phyloP scores from a whole-genome alignment of 2,329 filamentous ascomycete species.

The Teratosphaeria nubilosa region DNA sequence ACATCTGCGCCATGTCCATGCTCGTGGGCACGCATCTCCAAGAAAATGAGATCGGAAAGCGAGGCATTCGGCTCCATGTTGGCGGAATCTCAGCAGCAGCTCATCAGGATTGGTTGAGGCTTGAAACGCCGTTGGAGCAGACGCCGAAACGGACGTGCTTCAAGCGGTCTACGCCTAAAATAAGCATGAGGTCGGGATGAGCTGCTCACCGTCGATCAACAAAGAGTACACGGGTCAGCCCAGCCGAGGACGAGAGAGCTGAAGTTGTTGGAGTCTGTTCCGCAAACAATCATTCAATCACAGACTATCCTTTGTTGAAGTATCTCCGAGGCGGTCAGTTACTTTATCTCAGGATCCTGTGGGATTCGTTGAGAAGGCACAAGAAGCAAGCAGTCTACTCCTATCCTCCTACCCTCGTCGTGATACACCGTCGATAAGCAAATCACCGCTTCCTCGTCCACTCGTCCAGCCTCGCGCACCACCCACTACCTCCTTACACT shows the following conservation, averaged over 20 bases:
- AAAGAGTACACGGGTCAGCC: neutral
- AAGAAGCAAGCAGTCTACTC: neutral
- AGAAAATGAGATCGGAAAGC: neutral
- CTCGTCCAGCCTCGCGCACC: slow-evolving; percentile 14
- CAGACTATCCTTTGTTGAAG: neutral
- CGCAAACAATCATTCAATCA: neutral
- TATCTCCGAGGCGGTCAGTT: neutral
- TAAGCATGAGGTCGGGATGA: neutral
- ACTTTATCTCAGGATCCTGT: neutral
- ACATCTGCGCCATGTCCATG: neutral
- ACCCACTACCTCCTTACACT: neutral
- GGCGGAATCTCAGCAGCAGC: neutral
- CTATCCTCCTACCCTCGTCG: neutral
- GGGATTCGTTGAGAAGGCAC: neutral
- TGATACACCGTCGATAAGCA: neutral
- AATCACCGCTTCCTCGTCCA: slow-evolving; percentile 12
- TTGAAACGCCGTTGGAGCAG: neutral
- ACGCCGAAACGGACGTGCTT: neutral
- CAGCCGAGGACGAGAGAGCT: neutral
- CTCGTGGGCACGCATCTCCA: neutral
- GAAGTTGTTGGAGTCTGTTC: neutral
- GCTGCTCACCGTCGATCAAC: neutral
- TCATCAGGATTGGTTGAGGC: neutral
- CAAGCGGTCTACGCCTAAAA: neutral
- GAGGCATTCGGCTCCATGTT: neutral